Evolutionary conservation across 2,329 filamentous ascomycete genomes (phyloP).

Genomic region (Elsinoe ampelina): DNA sequence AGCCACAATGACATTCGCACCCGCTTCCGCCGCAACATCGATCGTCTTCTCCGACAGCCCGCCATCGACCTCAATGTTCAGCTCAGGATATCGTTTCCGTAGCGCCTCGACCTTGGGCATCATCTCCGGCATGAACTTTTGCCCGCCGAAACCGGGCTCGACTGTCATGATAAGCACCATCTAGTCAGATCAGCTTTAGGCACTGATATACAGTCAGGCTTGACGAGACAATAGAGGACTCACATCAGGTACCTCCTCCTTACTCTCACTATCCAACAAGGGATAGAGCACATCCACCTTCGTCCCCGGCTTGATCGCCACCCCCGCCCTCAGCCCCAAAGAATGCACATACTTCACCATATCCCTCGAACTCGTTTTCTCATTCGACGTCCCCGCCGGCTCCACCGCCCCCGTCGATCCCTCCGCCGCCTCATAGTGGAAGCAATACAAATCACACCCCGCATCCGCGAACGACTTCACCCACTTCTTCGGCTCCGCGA

Average conservation of each 20-base stretch:
- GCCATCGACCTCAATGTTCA: constrained; percentile 97
- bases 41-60: constrained; percentile 83
- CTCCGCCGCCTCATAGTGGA: constrained; percentile 95
- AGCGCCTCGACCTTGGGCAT: constrained; percentile 86
- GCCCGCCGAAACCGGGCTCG: constrained; percentile 90
- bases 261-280: constrained; percentile 63
- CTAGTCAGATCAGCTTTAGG: constrained; percentile 38
- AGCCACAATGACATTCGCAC: constrained; percentile 95
- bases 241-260: constrained; percentile 79
- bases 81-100: constrained; percentile 71
- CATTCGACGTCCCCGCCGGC: constrained; percentile 58
- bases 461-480: constrained; percentile 89
- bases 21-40: constrained; percentile 86
- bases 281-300: constrained; percentile 87
- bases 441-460: constrained; percentile 98
- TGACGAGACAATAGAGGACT: constrained; percentile 31
- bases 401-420: constrained; percentile 71
- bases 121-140: constrained; percentile 96
- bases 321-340: constrained; percentile 77
- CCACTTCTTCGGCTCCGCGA: constrained; percentile 98
- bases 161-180: constrained; percentile 99
- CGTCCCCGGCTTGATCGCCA: constrained; percentile 92
- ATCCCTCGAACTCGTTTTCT: constrained; percentile 71
- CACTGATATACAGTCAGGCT: neutral
- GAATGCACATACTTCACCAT: constrained; percentile 87